A percentile compares a stretch with the other conserved stretches of the same genome.
Conservation (phyloP, 768 basidiomycete genomes). For the Lyophyllum decastes region DNA sequence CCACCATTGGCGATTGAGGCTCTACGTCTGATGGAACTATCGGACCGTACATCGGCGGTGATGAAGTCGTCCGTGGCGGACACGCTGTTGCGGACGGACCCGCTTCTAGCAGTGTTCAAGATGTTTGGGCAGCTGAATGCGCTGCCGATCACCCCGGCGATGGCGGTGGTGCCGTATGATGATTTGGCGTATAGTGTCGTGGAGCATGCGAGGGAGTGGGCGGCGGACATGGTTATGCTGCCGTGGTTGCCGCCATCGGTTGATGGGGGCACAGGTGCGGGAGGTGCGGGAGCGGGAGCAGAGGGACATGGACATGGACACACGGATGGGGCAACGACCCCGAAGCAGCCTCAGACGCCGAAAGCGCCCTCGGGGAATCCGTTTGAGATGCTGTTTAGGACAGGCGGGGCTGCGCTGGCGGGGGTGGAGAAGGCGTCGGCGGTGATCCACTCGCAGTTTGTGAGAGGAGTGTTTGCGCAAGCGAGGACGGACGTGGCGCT, state of each 20-base stretch:
- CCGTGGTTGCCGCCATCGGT: constrained; percentile 69
- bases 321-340: constrained; percentile 5
- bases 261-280: not conserved
- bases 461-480: constrained; percentile 77
- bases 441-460: constrained; percentile 76
- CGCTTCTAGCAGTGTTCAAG: constrained; percentile 70
- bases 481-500: constrained; percentile 77
- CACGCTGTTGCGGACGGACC: constrained; percentile 69
- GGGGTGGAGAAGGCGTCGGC: constrained; percentile 44
- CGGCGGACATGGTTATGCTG: constrained; percentile 75
- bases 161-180: constrained; percentile 78
- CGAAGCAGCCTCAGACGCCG: constrained; percentile 17
- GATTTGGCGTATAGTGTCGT: constrained; percentile 70
- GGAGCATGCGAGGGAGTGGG: constrained; percentile 60
- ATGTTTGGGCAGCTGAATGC: constrained; percentile 77
- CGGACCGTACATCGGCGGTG: constrained; percentile 86
- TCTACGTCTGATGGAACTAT: constrained; percentile 81
- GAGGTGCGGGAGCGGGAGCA: no score
- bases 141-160: constrained; percentile 59
- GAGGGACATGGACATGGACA: not conserved
- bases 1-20: constrained; percentile 61
- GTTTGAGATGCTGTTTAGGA: constrained; percentile 68
- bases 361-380: constrained; percentile 48
- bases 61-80: constrained; percentile 80
- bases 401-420: constrained; percentile 3